phyloP scores from a whole-genome alignment of 192 early-diverging fungal species.

The Coemansia sp. region DNA sequence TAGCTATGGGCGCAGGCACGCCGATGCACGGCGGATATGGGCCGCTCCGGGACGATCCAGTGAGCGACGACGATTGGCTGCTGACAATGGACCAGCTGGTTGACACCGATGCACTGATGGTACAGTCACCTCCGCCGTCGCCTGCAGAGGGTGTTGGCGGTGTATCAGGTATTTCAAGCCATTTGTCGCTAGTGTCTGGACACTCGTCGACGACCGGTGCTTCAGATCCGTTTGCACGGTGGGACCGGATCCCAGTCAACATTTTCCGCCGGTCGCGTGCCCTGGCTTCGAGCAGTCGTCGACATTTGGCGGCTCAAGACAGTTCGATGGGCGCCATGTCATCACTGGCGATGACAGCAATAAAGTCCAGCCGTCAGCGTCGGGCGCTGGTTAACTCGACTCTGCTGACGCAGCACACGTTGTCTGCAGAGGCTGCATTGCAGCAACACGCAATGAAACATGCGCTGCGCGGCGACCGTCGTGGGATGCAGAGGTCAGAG shows the following conservation, averaged over 20 bases:
- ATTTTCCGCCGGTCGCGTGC: conserved; percentile 53
- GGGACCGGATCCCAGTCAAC: conserved; percentile 54
- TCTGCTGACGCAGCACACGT: conserved; percentile 47
- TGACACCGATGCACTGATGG: conserved; percentile 47
- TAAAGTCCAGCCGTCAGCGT: conserved; percentile 48
- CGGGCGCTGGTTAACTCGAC: conserved; percentile 44
- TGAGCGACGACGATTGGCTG: conserved; percentile 29
- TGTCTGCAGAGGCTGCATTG: conserved; percentile 23
- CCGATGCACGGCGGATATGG: conserved; percentile 19
- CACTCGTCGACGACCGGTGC: conserved; percentile 1
- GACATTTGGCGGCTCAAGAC: conserved; percentile 18
- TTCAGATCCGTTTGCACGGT: conserved; percentile 35
- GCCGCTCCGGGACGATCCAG: not conserved
- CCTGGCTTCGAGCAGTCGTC: conserved; percentile 29
- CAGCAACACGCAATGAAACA: conserved; percentile 23
- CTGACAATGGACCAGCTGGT: conserved; percentile 50
- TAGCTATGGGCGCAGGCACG: conserved; percentile 31
- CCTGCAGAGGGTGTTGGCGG: conserved; percentile 18
- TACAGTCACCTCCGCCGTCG: conserved; percentile 44
- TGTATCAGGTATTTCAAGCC: conserved; percentile 9
- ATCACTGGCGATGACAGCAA: conserved; percentile 45
- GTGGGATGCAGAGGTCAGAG: conserved; percentile 1
- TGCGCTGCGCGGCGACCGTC: conserved; percentile 11
- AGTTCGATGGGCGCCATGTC: conserved; percentile 28
- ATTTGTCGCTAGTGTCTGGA: conserved; percentile 8